Base-by-base conservation (phyloP, 306 rosid species). In the Vachellia collinsii region DNA sequence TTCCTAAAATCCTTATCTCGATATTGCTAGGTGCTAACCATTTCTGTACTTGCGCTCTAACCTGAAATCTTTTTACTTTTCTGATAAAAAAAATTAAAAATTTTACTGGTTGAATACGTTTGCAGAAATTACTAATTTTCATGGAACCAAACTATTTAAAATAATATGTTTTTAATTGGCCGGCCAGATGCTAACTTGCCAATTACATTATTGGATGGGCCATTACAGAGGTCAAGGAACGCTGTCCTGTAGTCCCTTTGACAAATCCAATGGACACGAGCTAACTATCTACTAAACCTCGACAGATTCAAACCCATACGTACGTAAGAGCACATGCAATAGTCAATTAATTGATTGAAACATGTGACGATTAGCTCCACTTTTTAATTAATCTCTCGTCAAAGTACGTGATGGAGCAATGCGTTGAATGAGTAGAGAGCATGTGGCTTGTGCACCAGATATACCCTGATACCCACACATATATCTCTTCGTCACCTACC, bases 381-480 rank as follows among this genome's bases (percentile, higher is more conserved):
- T 46, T 42, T 11, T 17, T 6, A 48, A 29, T 29, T 2, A 29
- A 29, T 29, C 34, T 29, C 34, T 29, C 34, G 34, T 29, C 34
- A 29, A 29, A 29, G 34, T 29, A 0, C 34, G 34, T 29, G 34
- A 29, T 29, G 34, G 34, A 38, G 16, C 38, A 9, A 39, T 67
- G 3, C 19, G 42, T 34, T 29, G 76, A 38, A 61, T 61, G 83
- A 80, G 83, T 83, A 71, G 81, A 83, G 77, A 11, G 17, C 73
- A 68, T 61, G 34, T 81, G 81, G 73, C 84, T 79, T 88, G 86
- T 53, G 72, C 75, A 14, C 76, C 56, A 54, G 83, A 68, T 72
- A 81, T 77, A 73, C n/a, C n/a, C n/a, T n/a, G n/a, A n/a, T n/a
- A n/a, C 85, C 80, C 37, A 29, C 34, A 29, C 2, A 29, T 2